Evolutionary conservation across 768 basidiomycete genomes (phyloP).

Genomic region (Rhodotorula paludigena): DNA sequence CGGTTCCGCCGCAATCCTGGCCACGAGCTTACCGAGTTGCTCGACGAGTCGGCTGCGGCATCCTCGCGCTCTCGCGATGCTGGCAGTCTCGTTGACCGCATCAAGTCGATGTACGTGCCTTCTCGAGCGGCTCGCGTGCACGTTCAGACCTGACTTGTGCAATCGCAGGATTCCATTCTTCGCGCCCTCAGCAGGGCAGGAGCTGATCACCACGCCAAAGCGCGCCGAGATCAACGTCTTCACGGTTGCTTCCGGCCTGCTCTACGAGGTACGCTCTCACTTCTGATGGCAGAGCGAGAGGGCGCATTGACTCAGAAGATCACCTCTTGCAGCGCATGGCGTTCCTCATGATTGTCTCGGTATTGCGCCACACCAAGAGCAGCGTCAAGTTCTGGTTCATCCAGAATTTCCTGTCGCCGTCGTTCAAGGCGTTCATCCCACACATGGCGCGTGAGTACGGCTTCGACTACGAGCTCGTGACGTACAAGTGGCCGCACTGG

Average conservation of each 20-base stretch:
- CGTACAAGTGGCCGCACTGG: slow-evolving; percentile 99
- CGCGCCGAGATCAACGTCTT: slow-evolving; percentile 94
- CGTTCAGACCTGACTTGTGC: background rate
- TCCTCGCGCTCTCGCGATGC: background rate
- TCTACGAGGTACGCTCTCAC: slow-evolving; percentile 70
- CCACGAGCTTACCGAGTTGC: slow-evolving; percentile 75
- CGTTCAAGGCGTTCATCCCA: slow-evolving; percentile 57
- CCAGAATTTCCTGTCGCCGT: slow-evolving; percentile 95
- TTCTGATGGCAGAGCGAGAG: fast-evolving
- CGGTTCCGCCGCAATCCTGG: slow-evolving; percentile 64
- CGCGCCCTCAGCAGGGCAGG: slow-evolving; percentile 24
- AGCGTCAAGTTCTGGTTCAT: slow-evolving; percentile 99
- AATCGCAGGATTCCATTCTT: slow-evolving; percentile 31
- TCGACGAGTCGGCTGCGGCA: slow-evolving; percentile 51
- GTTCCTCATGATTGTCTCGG: slow-evolving; percentile 96
- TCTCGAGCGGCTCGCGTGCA: background rate
- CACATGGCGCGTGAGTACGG: slow-evolving; percentile 58
- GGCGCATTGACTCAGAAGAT: background rate
- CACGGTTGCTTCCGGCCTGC: slow-evolving; percentile 90
- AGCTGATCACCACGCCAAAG: slow-evolving; percentile 39
- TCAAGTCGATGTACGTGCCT: slow-evolving; percentile 53
- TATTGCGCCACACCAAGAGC: slow-evolving; percentile 85
- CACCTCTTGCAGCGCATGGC: slow-evolving; percentile 68
- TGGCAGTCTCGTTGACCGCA: slow-evolving; percentile 43
- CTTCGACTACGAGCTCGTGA: slow-evolving; percentile 95